Evolutionary conservation across 208 protist species (phyloP).

Genomic region (Wallacemonas collosoma): DNA sequence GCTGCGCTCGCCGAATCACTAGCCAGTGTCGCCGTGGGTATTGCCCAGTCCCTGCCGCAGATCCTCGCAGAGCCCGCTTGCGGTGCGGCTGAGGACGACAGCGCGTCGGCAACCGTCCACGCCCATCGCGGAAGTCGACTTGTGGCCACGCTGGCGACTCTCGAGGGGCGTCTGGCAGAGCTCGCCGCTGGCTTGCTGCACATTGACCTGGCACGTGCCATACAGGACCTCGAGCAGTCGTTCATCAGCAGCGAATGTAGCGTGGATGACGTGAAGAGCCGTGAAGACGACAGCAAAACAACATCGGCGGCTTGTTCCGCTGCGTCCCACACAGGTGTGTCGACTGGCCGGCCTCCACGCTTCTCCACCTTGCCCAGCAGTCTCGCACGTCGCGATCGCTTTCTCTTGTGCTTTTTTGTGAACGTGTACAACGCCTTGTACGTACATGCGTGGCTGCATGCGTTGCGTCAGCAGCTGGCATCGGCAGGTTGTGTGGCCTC

Average conservation of each 20-base stretch:
- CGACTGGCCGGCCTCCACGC: slow-evolving; percentile 6
- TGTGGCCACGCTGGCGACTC: slow-evolving; percentile 20
- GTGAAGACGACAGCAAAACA: not conserved
- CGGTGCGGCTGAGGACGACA: too few relatives aligned
- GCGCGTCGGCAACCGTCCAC: not conserved
- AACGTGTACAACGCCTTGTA: slow-evolving; percentile 82
- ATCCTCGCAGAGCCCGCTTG: slow-evolving; percentile 22
- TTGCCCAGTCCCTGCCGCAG: slow-evolving; percentile 41
- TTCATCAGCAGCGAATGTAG: not conserved
- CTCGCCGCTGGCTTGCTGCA: slow-evolving; percentile 12
- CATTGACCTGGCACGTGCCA: not conserved
- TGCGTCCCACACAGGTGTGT: not conserved
- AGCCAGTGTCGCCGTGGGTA: slow-evolving; percentile 34
- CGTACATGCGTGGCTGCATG: slow-evolving; percentile 64
- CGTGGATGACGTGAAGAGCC: not conserved
- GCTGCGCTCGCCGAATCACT: slow-evolving; percentile 41
- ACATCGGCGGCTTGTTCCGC: not conserved
- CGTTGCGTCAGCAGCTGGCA: not conserved
- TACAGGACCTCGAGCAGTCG: not conserved
- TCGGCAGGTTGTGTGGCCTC: not conserved
- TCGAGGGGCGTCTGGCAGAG: slow-evolving; percentile 9
- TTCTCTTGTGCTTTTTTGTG: slow-evolving; percentile 24
- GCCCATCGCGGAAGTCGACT: slow-evolving; percentile 3
- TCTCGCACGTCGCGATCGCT: slow-evolving; percentile 22
- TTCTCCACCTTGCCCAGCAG: slow-evolving; percentile 16